A percentile compares a stretch with the other conserved stretches of the same genome.
phyloP scores from a whole-genome alignment of 2,329 filamentous ascomycete genomes.

The Trichoderma sp. region DNA sequence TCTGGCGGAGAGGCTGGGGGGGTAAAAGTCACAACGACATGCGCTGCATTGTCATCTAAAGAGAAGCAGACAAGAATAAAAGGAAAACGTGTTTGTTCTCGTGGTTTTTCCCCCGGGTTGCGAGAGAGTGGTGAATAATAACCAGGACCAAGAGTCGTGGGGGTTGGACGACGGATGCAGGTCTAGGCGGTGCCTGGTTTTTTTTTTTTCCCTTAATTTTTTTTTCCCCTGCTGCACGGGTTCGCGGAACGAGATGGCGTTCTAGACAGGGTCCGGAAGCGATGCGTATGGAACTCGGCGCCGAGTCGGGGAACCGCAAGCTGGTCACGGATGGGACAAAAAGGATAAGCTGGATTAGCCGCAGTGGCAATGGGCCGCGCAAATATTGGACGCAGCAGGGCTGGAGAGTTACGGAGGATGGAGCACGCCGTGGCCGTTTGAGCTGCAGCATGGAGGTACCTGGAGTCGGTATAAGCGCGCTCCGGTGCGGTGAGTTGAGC shows the following conservation, averaged over 20 bases:
- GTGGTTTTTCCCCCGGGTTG: neutral
- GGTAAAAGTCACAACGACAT: constrained; percentile 24
- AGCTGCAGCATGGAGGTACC: constrained; percentile 7
- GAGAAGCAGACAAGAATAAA: neutral
- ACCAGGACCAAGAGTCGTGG: constrained; percentile 4
- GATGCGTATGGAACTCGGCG: constrained; percentile 21
- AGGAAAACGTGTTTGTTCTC: neutral
- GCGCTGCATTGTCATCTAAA: constrained; percentile 20
- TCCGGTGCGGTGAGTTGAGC: constrained; percentile 25
- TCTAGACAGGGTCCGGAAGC: constrained; percentile 25
- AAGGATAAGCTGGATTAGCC: neutral
- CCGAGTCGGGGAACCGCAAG: constrained; percentile 22
- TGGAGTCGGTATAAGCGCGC: constrained; percentile 19
- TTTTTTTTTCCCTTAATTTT: neutral
- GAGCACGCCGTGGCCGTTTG: neutral
- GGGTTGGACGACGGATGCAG: constrained; percentile 14
- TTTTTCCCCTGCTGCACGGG: constrained; percentile 13
- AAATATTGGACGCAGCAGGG: constrained; percentile 5
- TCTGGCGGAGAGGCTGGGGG: constrained; percentile 20
- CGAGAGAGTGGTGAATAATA: neutral
- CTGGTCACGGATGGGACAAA: neutral
- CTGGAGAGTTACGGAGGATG: neutral
- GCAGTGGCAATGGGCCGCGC: constrained; percentile 8
- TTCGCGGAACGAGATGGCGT: constrained; percentile 20
- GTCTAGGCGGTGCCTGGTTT: constrained; percentile 9